Percentiles rank a stretch among this genome's conserved stretches.
These are phyloP conservation scores for Hymenoscyphus linearis DNA, from an alignment of 2,329 filamentous ascomycete species.

Conservation along the genomic window DNA sequence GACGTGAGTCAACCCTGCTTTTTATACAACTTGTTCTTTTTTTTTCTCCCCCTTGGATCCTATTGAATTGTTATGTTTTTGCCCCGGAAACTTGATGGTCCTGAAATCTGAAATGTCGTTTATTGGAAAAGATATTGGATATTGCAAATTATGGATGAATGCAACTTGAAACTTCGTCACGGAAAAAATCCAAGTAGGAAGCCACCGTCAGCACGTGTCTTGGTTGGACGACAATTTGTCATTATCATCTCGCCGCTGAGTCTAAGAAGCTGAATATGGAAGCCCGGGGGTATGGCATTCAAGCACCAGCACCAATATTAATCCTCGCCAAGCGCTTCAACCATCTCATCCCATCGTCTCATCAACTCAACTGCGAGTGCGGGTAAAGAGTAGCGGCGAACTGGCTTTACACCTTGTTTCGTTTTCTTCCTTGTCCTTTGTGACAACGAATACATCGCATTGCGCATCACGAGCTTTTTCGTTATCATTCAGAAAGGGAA, in stretches of 20 bases:
- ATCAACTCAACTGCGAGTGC: constrained; percentile 1
- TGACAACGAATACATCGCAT: not conserved
- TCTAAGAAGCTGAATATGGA: constrained; percentile 2
- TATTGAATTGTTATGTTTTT: not conserved
- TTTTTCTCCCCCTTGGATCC: not conserved
- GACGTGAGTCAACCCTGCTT: constrained; percentile 5
- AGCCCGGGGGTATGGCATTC: not conserved
- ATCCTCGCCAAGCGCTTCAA: constrained; percentile 2
- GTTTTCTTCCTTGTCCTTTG: not conserved
- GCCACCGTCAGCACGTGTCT: constrained; percentile 5
- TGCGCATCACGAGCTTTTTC: not conserved
- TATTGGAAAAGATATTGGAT: not conserved
- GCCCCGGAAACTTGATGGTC: not conserved
- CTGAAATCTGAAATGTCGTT: not conserved
- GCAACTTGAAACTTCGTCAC: not conserved
- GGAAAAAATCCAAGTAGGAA: not conserved
- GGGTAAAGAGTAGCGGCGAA: not conserved
- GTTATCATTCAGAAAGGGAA: not conserved
- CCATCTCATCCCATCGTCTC: not conserved
- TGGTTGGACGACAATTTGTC: constrained; percentile 9
- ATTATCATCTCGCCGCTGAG: not conserved
- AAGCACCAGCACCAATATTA: not conserved
- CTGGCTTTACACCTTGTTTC: not conserved
- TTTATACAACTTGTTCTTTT: not conserved
- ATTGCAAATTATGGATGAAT: not conserved